Percentiles rank a stretch among this genome's conserved stretches.
phyloP scores from a whole-genome alignment of 805 yeast species.

The Dipodascus albidus region DNA sequence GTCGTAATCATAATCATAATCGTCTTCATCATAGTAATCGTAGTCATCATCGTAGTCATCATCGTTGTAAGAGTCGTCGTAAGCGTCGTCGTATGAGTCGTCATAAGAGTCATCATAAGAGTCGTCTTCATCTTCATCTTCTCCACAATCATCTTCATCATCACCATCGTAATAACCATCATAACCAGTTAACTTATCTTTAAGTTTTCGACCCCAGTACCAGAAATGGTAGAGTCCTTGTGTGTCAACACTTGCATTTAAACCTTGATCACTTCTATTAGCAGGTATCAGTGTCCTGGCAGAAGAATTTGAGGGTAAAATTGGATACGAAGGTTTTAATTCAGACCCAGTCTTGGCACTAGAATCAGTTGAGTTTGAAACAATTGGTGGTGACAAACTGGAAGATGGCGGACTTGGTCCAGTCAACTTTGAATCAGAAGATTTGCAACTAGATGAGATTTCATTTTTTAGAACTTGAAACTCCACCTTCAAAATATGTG shows the following conservation, averaged over 20 bases:
- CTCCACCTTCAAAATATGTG: background rate
- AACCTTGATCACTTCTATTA: background rate
- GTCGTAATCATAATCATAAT: background rate
- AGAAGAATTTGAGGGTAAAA: background rate
- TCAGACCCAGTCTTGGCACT: background rate
- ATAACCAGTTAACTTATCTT: slow-evolving; percentile 1
- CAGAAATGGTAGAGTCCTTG: background rate
- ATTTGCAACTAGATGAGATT: background rate
- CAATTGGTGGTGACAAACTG: too few species aligned
- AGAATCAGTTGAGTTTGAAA: background rate
- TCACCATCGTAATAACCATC: slow-evolving; percentile 8
- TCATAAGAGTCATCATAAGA: background rate
- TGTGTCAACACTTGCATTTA: background rate
- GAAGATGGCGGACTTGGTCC: too few species aligned
- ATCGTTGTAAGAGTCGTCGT: background rate
- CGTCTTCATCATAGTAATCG: background rate
- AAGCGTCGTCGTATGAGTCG: background rate
- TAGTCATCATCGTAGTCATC: background rate
- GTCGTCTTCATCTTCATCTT: slow-evolving; percentile 6
- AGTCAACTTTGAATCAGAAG: background rate
- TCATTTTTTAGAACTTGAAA: background rate
- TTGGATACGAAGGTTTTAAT: background rate
- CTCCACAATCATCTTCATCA: slow-evolving; percentile 7
- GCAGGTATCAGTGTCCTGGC: too few species aligned
- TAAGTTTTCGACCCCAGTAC: background rate